Evolutionary conservation across 1,284 basidiomycete species (phyloP), one percentile per base, ranked within the genome.

Genomic region (Rhodotorula mucilaginosa): DNA sequence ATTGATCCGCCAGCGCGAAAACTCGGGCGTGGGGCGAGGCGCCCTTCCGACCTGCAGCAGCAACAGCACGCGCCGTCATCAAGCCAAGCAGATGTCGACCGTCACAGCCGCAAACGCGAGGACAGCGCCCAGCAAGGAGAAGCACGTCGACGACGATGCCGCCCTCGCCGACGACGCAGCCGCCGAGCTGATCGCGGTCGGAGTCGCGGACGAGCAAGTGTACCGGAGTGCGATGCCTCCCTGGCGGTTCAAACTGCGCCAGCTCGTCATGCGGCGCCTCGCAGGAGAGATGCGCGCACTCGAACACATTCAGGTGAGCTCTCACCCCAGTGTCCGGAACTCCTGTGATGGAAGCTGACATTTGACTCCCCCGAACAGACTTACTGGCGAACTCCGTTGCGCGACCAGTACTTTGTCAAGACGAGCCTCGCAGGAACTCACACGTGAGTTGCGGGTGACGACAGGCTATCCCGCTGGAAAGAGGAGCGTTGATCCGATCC

Each of bases 391-490:
- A 86, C 85, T 2, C 87, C 89, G 2, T 88, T 86, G 82, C 82
- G 93, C 29, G 95, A 99, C 81, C 84, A 83, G 1, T 97, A 92
- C 80, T 97, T 99, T 80, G 88, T 96, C 70, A 92, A 95, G 80
- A 90, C 92, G 0, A 93, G 92, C 1, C 85, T 92, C 0, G 86
- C 97, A 26, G 82, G 82, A 0, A 82, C 93, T 0, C 95, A 97
- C 79, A 95, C 76, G 70, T 72, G 31, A 47, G 70, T 21, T 31
- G 47, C 16, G 2, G 18, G 6, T 15, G 39, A 7, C 34, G 34
- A 34, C 34, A 34, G 34, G 34, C 34, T 64, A 7, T 5, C 3
- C 21, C n/a, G 46, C 57, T 44, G 4, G 5, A 15, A 52, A 23
- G 3, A 23, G 19, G 19, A 12, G 51, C 19, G 19, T n/a, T 54